Evolutionary conservation across 805 yeast genomes (phyloP).

Genomic region (Wickerhamomyces ciferrii): DNA sequence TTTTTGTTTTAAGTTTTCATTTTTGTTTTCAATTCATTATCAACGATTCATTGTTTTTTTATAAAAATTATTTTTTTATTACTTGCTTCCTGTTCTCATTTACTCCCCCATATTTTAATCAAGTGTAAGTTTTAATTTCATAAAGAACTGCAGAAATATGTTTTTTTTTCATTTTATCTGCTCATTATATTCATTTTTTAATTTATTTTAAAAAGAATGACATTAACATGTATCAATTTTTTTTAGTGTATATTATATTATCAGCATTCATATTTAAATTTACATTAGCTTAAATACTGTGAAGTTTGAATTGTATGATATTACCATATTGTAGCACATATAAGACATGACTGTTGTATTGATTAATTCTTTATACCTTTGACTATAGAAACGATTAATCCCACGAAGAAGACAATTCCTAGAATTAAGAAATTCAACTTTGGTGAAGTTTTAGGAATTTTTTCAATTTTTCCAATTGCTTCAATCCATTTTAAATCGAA

Average conservation of each 20-base stretch:
- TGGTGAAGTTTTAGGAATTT: neutral
- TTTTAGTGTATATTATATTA: neutral
- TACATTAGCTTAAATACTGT: no score
- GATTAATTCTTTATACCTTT: neutral
- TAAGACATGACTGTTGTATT: no score
- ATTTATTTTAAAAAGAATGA: neutral
- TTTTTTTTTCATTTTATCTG: neutral
- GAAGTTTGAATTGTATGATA: no score
- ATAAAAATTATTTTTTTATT: no score
- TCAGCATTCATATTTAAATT: neutral
- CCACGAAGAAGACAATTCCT: neutral
- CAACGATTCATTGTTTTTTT: neutral
- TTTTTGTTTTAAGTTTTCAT: neutral
- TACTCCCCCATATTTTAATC: no score
- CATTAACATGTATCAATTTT: neutral
- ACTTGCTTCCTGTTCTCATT: no score
- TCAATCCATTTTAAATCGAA: constrained; percentile 54
- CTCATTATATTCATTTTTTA: neutral
- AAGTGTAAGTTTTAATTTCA: no score
- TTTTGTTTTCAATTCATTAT: neutral
- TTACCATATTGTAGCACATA: no score
- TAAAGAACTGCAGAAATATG: no score
- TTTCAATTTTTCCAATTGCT: constrained; percentile 8
- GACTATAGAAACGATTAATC: neutral
- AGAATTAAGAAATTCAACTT: neutral